A percentile compares a stretch with the other conserved stretches of the same genome.
Conservation (phyloP, 306 rosid genomes). For the Cicer judaicum region DNA sequence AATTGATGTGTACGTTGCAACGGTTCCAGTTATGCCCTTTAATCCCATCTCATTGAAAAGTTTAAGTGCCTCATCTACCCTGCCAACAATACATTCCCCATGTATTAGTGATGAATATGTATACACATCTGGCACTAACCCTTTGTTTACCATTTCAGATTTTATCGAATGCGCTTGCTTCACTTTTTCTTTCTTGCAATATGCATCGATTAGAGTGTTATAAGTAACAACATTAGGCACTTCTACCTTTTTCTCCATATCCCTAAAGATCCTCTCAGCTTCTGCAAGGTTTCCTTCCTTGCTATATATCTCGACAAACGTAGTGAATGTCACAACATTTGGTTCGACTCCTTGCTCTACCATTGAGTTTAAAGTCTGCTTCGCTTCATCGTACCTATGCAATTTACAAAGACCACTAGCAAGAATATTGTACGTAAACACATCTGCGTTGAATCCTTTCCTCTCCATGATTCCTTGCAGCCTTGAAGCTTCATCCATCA, state of each 20-base stretch:
- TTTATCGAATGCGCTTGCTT: conserved; percentile 61
- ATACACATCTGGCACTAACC: conserved; percentile 66
- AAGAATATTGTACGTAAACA: conserved; percentile 61
- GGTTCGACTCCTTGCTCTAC: conserved; percentile 67
- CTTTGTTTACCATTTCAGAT: conserved; percentile 64
- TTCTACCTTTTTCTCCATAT: conserved; percentile 65
- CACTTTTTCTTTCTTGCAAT: conserved; percentile 68
- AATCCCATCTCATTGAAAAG: conserved; percentile 69
- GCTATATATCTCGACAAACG: conserved; percentile 73
- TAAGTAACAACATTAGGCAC: conserved; percentile 65
- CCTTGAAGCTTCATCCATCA: conserved; percentile 71
- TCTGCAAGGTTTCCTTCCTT: conserved; percentile 82
- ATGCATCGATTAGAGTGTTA: conserved; percentile 74
- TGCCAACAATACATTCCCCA: conserved; percentile 73
- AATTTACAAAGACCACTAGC: conserved; percentile 68
- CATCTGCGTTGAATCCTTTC: conserved; percentile 67
- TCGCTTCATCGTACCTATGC: conserved; percentile 70
- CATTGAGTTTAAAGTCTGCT: conserved; percentile 63
- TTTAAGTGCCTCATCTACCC: conserved; percentile 64
- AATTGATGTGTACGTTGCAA: conserved; percentile 66
- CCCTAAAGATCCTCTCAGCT: conserved; percentile 62
- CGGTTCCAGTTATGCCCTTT: conserved; percentile 57
- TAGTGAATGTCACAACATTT: conserved; percentile 63
- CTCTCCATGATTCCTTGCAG: conserved; percentile 60
- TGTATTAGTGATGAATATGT: conserved; percentile 79